phyloP scores from a whole-genome alignment of 768 basidiomycete species.

The Glaciozyma antarctica region DNA sequence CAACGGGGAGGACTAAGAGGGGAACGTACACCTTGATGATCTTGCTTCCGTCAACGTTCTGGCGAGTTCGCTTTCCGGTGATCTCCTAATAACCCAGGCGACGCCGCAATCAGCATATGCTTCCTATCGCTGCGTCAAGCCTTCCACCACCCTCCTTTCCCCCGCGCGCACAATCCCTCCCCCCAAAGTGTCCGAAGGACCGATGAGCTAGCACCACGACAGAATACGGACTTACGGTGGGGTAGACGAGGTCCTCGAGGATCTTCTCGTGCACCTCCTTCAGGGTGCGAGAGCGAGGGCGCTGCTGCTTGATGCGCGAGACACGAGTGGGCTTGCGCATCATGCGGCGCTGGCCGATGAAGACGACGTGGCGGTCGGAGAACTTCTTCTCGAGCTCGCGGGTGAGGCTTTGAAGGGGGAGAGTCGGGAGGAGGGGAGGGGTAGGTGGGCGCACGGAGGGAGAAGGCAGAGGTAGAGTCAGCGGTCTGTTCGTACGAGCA shows the following conservation, averaged over 20 bases:
- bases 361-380: constrained; percentile 97
- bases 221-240: constrained; percentile 49
- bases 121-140: constrained; percentile 30
- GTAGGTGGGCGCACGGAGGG: background rate
- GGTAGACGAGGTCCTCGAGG: constrained; percentile 96
- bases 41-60: constrained; percentile 86
- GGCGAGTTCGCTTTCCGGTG: constrained; percentile 93
- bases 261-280: constrained; percentile 97
- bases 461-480: constrained; percentile 22
- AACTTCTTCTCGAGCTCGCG: constrained; percentile 99
- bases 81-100: constrained; percentile 49
- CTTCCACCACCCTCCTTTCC: constrained; percentile 1
- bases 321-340: constrained; percentile 92
- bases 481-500: constrained; percentile 18
- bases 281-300: constrained; percentile 91
- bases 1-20: background rate
- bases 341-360: constrained; percentile 97
- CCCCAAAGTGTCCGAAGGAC: no score
- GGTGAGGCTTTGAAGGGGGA: constrained; percentile 59
- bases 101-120: constrained; percentile 31
- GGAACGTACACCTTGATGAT: constrained; percentile 86
- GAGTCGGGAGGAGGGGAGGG: background rate
- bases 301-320: constrained; percentile 87
- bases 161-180: background rate
- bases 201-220: background rate